phyloP scores from a whole-genome alignment of 768 basidiomycete species.

The Termitomyces heimii region DNA sequence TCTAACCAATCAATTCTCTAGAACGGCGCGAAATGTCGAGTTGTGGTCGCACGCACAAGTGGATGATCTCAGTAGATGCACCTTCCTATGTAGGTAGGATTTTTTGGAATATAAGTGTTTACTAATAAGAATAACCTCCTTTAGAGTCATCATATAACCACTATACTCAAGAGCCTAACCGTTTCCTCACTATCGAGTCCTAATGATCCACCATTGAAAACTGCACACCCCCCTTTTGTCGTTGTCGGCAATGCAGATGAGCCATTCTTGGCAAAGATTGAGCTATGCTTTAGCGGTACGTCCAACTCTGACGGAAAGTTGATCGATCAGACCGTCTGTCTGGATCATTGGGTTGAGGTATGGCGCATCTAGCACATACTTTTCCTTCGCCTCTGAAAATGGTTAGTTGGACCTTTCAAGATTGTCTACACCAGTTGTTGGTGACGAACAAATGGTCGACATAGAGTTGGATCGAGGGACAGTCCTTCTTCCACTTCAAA shows the following conservation, averaged over 20 bases:
- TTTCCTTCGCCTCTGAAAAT: background rate
- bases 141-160: conserved; percentile 39
- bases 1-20: conserved; percentile 6
- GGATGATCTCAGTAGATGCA: conserved; percentile 50
- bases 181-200: conserved; percentile 25
- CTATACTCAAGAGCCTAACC: conserved; percentile 31
- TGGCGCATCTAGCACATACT: conserved; percentile 7
- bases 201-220: conserved; percentile 11
- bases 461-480: conserved; percentile 46
- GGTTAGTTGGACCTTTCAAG: conserved; percentile 37
- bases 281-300: conserved; percentile 37
- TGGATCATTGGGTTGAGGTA: conserved; percentile 56
- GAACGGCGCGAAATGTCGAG: conserved; percentile 22
- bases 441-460: conserved; percentile 49
- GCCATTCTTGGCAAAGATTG: conserved; percentile 43
- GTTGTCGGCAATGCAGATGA: conserved; percentile 34
- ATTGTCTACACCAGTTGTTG: conserved; percentile 24
- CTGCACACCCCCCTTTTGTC: conserved; percentile 36
- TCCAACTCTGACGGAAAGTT: conserved; percentile 13
- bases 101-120: background rate
- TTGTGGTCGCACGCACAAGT: conserved; percentile 36
- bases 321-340: conserved; percentile 27
- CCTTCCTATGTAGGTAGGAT: conserved; percentile 41
- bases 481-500: conserved; percentile 26
- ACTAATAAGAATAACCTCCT: conserved; percentile 4